Percentiles rank a stretch among this genome's conserved stretches.
These are phyloP conservation scores for Kuraishia borneana DNA, from an alignment of 805 yeast genomes.

Conservation along the genomic window DNA sequence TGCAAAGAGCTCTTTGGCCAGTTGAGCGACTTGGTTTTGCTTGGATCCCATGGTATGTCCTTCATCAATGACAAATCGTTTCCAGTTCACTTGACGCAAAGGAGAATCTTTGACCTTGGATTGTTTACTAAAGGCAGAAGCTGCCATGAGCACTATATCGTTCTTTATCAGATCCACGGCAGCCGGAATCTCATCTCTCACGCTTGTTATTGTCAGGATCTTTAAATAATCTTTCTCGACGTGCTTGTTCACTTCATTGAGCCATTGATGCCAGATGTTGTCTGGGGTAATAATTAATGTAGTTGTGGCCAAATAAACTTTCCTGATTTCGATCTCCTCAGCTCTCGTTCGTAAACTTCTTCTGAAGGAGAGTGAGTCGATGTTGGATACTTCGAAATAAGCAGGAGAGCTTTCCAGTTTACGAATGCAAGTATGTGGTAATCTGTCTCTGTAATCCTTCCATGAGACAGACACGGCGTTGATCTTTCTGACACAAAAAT, in stretches of 20 bases:
- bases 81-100: slow-evolving; percentile 44
- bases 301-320: slow-evolving; percentile 33
- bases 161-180: slow-evolving; percentile 24
- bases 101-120: slow-evolving; percentile 21
- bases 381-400: slow-evolving; percentile 21
- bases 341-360: slow-evolving; percentile 9
- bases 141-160: slow-evolving; percentile 44
- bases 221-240: slow-evolving; percentile 25
- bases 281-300: slow-evolving; percentile 59
- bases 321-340: slow-evolving; percentile 8
- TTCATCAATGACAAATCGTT: slow-evolving; percentile 62
- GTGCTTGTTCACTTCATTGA: slow-evolving; percentile 45
- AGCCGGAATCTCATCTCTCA: slow-evolving; percentile 14
- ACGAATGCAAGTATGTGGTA: slow-evolving; percentile 32
- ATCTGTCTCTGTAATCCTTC: slow-evolving; percentile 30
- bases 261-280: slow-evolving; percentile 59
- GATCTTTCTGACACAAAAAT: slow-evolving; percentile 31
- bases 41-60: slow-evolving; percentile 56
- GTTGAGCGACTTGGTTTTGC: slow-evolving; percentile 33
- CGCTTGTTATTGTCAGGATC: slow-evolving; percentile 12
- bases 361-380: slow-evolving; percentile 3
- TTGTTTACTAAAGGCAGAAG: slow-evolving; percentile 32
- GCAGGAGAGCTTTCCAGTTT: slow-evolving; percentile 30
- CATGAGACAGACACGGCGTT: slow-evolving; percentile 44
- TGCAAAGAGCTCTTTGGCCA: slow-evolving; percentile 35